Conservation (phyloP, 805 yeast species). For the Candida broadrunensis region DNA sequence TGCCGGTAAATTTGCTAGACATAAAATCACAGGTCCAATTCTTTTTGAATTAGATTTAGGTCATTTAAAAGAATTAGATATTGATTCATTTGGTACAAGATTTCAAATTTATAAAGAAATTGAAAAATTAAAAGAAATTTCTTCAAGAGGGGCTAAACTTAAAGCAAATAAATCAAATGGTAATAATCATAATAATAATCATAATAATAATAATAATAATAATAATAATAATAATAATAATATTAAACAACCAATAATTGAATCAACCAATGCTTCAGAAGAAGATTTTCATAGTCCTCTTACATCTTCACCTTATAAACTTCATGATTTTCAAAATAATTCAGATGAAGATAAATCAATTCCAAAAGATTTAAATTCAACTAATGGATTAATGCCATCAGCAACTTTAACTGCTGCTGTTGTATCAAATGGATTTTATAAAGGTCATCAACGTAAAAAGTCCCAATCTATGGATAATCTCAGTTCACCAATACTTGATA, state of each 20-base stretch:
- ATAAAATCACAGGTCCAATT: conserved; percentile 86
- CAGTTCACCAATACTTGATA: not conserved
- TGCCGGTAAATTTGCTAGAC: conserved; percentile 79
- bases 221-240: no score
- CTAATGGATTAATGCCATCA: conserved; percentile 37
- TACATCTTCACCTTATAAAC: conserved; percentile 7
- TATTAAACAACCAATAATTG: not conserved
- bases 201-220: no score
- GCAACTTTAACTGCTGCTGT: conserved; percentile 18
- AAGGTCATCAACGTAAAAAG: conserved; percentile 43
- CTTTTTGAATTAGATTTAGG: conserved; percentile 81
- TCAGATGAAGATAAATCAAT: conserved; percentile 15
- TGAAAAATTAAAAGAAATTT: conserved; percentile 51
- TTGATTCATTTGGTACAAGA: conserved; percentile 90
- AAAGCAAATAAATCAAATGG: conserved; percentile 28
- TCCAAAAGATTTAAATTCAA: not conserved
- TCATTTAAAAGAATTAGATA: conserved; percentile 87
- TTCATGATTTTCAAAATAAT: conserved; percentile 10
- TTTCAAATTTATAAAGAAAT: conserved; percentile 90
- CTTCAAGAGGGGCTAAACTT: conserved; percentile 2
- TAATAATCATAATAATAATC: conserved; percentile 11
- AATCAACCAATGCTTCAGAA: conserved; percentile 1
- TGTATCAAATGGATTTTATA: not conserved
- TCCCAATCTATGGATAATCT: conserved; percentile 52
- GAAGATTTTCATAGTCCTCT: conserved; percentile 9